Evolutionary conservation across 2,329 filamentous ascomycete genomes (phyloP), one percentile per base, ranked within the genome.

Genomic region (Penicillium sp.): DNA sequence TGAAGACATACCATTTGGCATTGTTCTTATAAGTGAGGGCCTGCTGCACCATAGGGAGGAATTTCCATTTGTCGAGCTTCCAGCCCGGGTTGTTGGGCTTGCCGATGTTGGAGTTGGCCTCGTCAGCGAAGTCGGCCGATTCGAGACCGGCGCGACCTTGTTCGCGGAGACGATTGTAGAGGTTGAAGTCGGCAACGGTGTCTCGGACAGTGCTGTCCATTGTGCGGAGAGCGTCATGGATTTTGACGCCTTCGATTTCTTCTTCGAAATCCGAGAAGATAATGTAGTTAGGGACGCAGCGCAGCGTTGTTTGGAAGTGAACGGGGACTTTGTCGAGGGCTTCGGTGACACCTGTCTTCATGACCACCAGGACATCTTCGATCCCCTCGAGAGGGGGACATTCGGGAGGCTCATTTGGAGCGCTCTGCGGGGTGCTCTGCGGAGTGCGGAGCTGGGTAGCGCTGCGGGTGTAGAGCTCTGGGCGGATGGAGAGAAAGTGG

Each of bases 191-290:
- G 0, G 65, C 62, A n/a, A n/a, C n/a, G n/a, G n/a, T n/a, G n/a
- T n/a, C n/a, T n/a, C n/a, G n/a, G n/a, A n/a, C n/a, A n/a, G n/a
- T n/a, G 13, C 60, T 62, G 62, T 64, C 66, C 46, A 79, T 69
- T n/a, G 68, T 66, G 17, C 68, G 67, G 7, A 81, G 68, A 19
- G 72, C 75, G 61, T 80, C 75, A 59, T 78, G 64, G 31, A 79
- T 64, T n/a, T 68, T 67, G 38, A 75, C 68, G 29, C 77, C 77
- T 10, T 72, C 67, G 43, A 81, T 74, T 8, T 71, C 63, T 61
- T 78, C 74, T 24, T 74, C 72, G 47, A 77, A 77, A 62, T 82
- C 80, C 52, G 79, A 82, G 65, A 79, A 81, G 58, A 83, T 75
- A 44, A 75, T 71, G 45, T 75, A 77, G 61, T 80, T 67, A 28